phyloP scores from a whole-genome alignment of 805 yeast genomes.

The Ogataea minuta region DNA sequence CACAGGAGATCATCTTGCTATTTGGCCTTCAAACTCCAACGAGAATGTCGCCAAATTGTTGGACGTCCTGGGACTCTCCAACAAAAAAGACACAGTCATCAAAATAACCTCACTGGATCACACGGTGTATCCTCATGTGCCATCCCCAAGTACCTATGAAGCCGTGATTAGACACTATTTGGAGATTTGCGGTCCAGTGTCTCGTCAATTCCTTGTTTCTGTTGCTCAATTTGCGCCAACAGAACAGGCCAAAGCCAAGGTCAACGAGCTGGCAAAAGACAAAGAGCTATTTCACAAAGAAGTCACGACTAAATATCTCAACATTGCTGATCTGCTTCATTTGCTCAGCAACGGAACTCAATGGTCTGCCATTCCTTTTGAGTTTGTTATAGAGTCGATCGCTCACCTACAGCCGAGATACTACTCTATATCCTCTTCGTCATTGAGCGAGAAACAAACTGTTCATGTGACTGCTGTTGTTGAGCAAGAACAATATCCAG shows the following conservation, averaged over 20 bases:
- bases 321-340: constrained; percentile 73
- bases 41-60: constrained; percentile 70
- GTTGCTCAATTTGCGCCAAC: constrained; percentile 82
- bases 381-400: constrained; percentile 76
- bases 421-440: constrained; percentile 92
- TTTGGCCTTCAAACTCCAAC: constrained; percentile 89
- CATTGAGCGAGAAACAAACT: constrained; percentile 67
- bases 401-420: constrained; percentile 89
- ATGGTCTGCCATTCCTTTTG: constrained; percentile 83
- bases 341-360: constrained; percentile 56
- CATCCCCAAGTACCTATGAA: constrained; percentile 84
- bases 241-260: constrained; percentile 49
- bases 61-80: constrained; percentile 56
- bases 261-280: constrained; percentile 58
- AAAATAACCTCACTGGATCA: constrained; percentile 68
- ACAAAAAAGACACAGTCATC: constrained; percentile 54
- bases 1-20: constrained; percentile 94
- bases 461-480: constrained; percentile 91
- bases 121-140: constrained; percentile 55
- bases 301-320: constrained; percentile 59
- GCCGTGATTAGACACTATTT: constrained; percentile 81
- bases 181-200: constrained; percentile 90
- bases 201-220: constrained; percentile 77
- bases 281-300: constrained; percentile 65
- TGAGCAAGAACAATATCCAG: constrained; percentile 51